Evolutionary conservation across 805 yeast genomes (phyloP).

Genomic region (Ogataea ganodermae): DNA sequence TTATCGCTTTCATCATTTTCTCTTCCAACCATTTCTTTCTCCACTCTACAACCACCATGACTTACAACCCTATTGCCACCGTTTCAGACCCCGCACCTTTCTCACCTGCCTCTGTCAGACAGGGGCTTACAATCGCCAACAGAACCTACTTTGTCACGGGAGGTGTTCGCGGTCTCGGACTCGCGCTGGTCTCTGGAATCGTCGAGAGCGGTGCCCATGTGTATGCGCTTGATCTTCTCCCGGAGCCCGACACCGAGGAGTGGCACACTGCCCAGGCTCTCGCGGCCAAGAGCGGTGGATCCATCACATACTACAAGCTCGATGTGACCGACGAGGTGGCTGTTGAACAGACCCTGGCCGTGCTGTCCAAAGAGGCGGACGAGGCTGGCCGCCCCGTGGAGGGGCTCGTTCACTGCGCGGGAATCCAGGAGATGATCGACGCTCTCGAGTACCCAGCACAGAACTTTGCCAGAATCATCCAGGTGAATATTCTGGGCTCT

Average conservation of each 20-base stretch:
- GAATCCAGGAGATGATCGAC: conserved; percentile 19
- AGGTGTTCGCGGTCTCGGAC: conserved; percentile 22
- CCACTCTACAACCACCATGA: background rate
- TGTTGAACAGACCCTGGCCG: conserved; percentile 11
- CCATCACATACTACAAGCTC: conserved; percentile 13
- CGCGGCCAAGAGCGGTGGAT: conserved; percentile 14
- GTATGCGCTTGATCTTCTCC: conserved; percentile 15
- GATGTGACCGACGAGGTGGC: conserved; percentile 20
- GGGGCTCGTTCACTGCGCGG: conserved; percentile 21
- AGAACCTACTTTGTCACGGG: conserved; percentile 23
- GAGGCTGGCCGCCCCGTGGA: conserved; percentile 16
- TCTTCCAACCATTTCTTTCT: background rate
- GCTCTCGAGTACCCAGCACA: conserved; percentile 20
- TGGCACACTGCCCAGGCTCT: conserved; percentile 17
- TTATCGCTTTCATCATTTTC: background rate
- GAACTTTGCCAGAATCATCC: conserved; percentile 15
- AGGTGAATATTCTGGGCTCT: conserved; percentile 20
- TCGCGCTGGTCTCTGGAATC: conserved; percentile 15
- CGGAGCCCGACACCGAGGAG: conserved; percentile 15
- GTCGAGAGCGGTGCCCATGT: conserved; percentile 21
- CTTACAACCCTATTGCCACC: conserved; percentile 17
- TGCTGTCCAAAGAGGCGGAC: conserved; percentile 13
- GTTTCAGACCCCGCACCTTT: conserved; percentile 18
- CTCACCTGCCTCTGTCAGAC: conserved; percentile 19
- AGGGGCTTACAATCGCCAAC: conserved; percentile 13